phyloP scores from a whole-genome alignment of 1,284 basidiomycete genomes.

The Earliella scabrosa region DNA sequence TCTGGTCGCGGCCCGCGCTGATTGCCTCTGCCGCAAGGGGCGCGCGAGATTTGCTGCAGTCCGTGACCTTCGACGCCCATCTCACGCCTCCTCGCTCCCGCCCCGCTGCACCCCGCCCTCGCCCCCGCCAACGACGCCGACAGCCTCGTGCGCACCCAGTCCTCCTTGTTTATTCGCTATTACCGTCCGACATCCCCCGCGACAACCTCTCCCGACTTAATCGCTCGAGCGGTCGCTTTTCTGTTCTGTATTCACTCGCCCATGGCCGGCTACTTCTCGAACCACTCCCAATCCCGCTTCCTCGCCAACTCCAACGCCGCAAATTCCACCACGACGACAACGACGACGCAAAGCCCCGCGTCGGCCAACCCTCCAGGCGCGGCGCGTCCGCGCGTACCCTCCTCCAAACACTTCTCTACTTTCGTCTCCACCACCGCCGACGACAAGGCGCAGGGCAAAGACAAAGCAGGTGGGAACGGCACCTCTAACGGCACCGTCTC shows the following conservation, averaged over 20 bases:
- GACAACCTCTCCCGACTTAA: neutral
- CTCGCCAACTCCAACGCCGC: conserved; percentile 49
- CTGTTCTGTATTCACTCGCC: neutral
- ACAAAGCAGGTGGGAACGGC: conserved; percentile 44
- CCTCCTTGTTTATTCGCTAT: conserved; percentile 15
- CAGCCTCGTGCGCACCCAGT: neutral
- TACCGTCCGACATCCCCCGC: conserved; percentile 3
- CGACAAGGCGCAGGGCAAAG: conserved; percentile 49
- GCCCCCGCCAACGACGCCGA: conserved; percentile 3
- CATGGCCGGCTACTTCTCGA: conserved; percentile 74
- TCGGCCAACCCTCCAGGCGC: conserved; percentile 30
- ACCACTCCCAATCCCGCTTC: conserved; percentile 77
- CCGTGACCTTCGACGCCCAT: conserved; percentile 17
- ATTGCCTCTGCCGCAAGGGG: conserved; percentile 7
- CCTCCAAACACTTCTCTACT: conserved; percentile 79
- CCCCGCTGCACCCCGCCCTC: conserved; percentile 9
- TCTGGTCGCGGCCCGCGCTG: conserved; percentile 14
- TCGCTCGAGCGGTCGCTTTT: conserved; percentile 10
- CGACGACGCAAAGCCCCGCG: conserved; percentile 26
- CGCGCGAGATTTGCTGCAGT: conserved; percentile 14
- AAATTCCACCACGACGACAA: conserved; percentile 30
- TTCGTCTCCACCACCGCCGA: conserved; percentile 50
- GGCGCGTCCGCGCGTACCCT: conserved; percentile 50
- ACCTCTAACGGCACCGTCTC: conserved; percentile 39
- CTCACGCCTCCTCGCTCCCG: conserved; percentile 20